Evolutionary conservation across 2,329 filamentous ascomycete species (phyloP).

Genomic region (Tolypocladium tropicale): DNA sequence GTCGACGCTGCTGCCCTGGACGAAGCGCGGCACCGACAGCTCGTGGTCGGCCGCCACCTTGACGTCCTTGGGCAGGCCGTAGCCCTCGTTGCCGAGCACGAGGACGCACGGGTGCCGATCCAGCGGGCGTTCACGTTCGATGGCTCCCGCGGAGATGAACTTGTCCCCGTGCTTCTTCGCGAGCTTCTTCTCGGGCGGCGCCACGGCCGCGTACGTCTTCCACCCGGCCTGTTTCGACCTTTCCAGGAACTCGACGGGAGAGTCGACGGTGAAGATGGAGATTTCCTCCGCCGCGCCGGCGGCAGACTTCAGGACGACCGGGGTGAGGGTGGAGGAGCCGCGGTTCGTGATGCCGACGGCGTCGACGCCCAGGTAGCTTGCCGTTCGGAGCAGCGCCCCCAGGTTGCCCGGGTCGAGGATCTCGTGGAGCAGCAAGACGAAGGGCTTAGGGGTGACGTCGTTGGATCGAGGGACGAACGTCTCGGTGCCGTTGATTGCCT

Average conservation of each 20-base stretch:
- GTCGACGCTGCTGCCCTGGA: slow-evolving; percentile 53
- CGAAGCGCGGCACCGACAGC: slow-evolving; percentile 52
- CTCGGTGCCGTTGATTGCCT: slow-evolving; percentile 57
- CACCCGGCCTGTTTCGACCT: slow-evolving; percentile 63
- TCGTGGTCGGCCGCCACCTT: slow-evolving; percentile 56
- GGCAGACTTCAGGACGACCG: slow-evolving; percentile 76
- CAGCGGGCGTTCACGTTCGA: slow-evolving; percentile 44
- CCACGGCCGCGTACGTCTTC: slow-evolving; percentile 71
- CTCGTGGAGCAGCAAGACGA: slow-evolving; percentile 65
- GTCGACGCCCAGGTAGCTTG: slow-evolving; percentile 82
- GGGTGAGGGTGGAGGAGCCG: slow-evolving; percentile 63
- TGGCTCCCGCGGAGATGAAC: slow-evolving; percentile 36
- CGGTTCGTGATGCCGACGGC: slow-evolving; percentile 68
- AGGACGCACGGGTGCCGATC: slow-evolving; percentile 59
- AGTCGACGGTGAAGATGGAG: slow-evolving; percentile 58
- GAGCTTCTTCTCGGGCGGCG: slow-evolving; percentile 27
- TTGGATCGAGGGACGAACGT: slow-evolving; percentile 31
- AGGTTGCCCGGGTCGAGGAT: slow-evolving; percentile 84
- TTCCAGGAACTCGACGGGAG: slow-evolving; percentile 59
- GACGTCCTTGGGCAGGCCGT: slow-evolving; percentile 57
- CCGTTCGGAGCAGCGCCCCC: slow-evolving; percentile 78
- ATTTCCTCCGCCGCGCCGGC: slow-evolving; percentile 79
- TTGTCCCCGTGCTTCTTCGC: slow-evolving; percentile 25
- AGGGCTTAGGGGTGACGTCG: slow-evolving; percentile 41
- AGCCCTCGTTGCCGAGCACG: slow-evolving; percentile 73